These are phyloP conservation scores for Thinopyrum elongatum DNA, from an alignment of 176 grass and related monocot species.

Conservation along the genomic window DNA sequence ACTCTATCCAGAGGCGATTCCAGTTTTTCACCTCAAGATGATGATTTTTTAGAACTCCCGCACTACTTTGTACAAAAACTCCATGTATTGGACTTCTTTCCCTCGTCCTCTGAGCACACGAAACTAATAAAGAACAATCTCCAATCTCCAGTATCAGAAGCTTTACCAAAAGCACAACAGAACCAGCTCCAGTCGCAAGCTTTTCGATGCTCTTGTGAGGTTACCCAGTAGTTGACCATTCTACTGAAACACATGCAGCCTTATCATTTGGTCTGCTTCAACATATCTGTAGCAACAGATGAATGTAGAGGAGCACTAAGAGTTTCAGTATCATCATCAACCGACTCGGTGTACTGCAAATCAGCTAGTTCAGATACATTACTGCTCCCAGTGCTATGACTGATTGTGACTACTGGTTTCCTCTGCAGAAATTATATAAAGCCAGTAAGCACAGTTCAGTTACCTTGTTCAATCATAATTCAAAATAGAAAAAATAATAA, in stretches of 20 bases:
- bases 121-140: not conserved
- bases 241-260: not conserved
- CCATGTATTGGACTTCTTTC: conserved; percentile 15
- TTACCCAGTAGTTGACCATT: not conserved
- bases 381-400: conserved; percentile 15
- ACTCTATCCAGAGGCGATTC: conserved; percentile 15
- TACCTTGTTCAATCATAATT: not conserved
- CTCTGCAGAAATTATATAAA: conserved; percentile 24
- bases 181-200: not conserved
- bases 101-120: not conserved
- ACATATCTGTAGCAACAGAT: not conserved
- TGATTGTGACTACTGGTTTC: conserved; percentile 2
- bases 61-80: conserved; percentile 8
- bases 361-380: not conserved
- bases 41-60: not conserved
- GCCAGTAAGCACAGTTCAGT: conserved; percentile 7
- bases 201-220: not conserved
- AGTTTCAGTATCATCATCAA: conserved; percentile 3
- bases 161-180: not conserved
- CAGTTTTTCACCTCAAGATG: not conserved
- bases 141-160: not conserved
- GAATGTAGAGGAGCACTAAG: not conserved
- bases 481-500: not conserved
- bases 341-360: not conserved
- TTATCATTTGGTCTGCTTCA: not conserved